Percentiles rank a stretch among this genome's conserved stretches.
These are phyloP conservation scores for Ottelia alismoides DNA, from an alignment of 106 monocot species.

Conservation along the genomic window DNA sequence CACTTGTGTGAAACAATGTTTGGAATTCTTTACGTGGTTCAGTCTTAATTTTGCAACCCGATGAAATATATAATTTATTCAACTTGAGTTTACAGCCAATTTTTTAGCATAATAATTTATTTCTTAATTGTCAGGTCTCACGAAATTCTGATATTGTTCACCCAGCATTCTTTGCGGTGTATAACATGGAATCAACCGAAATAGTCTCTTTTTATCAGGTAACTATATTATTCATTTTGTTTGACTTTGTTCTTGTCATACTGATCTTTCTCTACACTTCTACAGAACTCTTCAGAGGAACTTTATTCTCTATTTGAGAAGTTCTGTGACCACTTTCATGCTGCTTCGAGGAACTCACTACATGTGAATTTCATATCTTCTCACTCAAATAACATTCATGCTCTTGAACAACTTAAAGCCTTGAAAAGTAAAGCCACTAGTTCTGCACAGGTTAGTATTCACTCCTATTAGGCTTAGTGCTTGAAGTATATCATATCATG, in stretches of 20 bases:
- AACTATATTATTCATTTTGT: neutral
- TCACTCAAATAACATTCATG: slow-evolving; percentile 81
- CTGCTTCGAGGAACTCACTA: slow-evolving; percentile 62
- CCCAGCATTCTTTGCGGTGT: slow-evolving; percentile 90
- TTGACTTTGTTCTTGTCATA: neutral
- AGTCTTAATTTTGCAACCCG: too few species aligned
- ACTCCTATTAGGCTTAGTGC: too few species aligned
- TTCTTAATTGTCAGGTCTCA: slow-evolving; percentile 60
- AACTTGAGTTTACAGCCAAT: too few species aligned
- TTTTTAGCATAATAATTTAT: too few species aligned
- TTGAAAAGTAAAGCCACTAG: slow-evolving; percentile 58
- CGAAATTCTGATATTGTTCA: slow-evolving; percentile 76
- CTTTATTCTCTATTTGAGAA: slow-evolving; percentile 77
- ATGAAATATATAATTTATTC: too few species aligned
- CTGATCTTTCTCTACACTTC: slow-evolving; percentile 3
- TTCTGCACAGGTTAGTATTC: slow-evolving; percentile 77
- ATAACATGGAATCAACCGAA: slow-evolving; percentile 95
- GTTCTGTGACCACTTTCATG: slow-evolving; percentile 80
- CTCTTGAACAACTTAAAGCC: slow-evolving; percentile 56
- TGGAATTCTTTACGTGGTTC: too few species aligned
- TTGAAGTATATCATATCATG: too few species aligned
- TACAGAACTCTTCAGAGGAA: slow-evolving; percentile 89
- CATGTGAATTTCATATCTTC: slow-evolving; percentile 93
- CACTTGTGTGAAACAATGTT: too few species aligned
- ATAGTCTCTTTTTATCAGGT: slow-evolving; percentile 94